These are phyloP conservation scores for Chloromonas sp. DNA, from an alignment of 163 green algal genomes.

Conservation along the genomic window DNA sequence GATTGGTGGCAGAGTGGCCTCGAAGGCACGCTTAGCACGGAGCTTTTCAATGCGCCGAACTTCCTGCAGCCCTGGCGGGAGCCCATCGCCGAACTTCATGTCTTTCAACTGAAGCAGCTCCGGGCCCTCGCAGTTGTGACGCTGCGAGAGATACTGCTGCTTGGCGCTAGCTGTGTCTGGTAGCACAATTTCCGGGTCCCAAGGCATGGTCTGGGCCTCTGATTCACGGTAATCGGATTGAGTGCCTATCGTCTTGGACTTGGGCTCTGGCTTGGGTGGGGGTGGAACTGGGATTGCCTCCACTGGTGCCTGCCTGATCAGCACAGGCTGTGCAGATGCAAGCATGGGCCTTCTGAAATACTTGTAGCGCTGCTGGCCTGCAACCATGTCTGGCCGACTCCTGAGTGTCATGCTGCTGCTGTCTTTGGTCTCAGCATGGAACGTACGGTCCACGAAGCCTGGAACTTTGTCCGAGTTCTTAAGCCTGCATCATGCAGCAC, in stretches of 20 bases:
- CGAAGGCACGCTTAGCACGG: constrained; percentile 67
- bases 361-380: constrained; percentile 41
- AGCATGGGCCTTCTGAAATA: constrained; percentile 47
- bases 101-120: constrained; percentile 59
- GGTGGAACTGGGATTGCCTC: constrained; percentile 9
- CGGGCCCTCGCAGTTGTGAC: constrained; percentile 43
- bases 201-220: constrained; percentile 68
- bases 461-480: constrained; percentile 60
- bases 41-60: constrained; percentile 60
- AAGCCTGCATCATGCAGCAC: constrained; percentile 29
- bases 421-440: constrained; percentile 12
- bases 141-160: constrained; percentile 44
- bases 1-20: constrained; percentile 64
- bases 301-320: constrained; percentile 7
- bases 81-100: constrained; percentile 52
- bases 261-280: constrained; percentile 11
- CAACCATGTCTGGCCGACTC: constrained; percentile 33
- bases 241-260: constrained; percentile 52
- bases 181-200: constrained; percentile 54
- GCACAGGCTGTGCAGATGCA: constrained; percentile 8
- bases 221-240: constrained; percentile 74
- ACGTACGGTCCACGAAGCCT: constrained; percentile 51
- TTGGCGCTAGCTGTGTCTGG: constrained; percentile 42
- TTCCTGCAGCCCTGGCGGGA: constrained; percentile 40
- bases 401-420: constrained; percentile 8